These are phyloP conservation scores for Kwoniella newhampshirensis DNA, from an alignment of 768 basidiomycete species.

Conservation along the genomic window DNA sequence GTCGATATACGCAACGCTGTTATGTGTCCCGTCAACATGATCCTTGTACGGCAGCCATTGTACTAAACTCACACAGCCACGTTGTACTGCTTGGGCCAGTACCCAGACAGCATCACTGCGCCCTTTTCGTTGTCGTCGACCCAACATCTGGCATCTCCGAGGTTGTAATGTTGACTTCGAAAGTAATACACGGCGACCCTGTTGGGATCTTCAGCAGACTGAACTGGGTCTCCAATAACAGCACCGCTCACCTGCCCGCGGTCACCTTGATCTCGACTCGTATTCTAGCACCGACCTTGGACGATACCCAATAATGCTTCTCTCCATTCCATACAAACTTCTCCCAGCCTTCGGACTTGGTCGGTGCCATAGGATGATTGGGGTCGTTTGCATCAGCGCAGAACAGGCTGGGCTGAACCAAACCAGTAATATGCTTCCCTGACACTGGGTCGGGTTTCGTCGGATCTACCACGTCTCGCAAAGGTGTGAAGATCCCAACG, in stretches of 20 bases:
- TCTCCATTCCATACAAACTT: constrained; percentile 49
- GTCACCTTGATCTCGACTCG: constrained; percentile 48
- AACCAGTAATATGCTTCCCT: constrained; percentile 27
- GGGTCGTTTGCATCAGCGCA: constrained; percentile 52
- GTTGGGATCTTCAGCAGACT: background rate
- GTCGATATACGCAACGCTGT: constrained; percentile 51
- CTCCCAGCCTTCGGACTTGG: constrained; percentile 39
- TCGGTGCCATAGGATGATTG: constrained; percentile 44
- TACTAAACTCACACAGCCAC: constrained; percentile 40
- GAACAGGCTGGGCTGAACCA: constrained; percentile 48
- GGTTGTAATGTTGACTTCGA: constrained; percentile 41
- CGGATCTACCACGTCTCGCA: constrained; percentile 45
- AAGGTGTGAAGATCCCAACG: constrained; percentile 40
- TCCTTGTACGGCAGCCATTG: background rate
- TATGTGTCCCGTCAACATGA: background rate
- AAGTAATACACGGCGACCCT: constrained; percentile 52
- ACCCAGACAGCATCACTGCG: constrained; percentile 39
- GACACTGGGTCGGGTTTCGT: constrained; percentile 29
- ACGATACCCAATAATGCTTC: constrained; percentile 50
- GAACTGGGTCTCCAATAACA: background rate
- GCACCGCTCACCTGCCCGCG: constrained; percentile 42
- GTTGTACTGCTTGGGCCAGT: constrained; percentile 49
- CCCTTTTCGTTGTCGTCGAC: constrained; percentile 51
- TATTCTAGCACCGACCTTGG: constrained; percentile 43
- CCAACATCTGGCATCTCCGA: constrained; percentile 50